phyloP scores from a whole-genome alignment of 768 basidiomycete species.

The Boletus subparvulus region DNA sequence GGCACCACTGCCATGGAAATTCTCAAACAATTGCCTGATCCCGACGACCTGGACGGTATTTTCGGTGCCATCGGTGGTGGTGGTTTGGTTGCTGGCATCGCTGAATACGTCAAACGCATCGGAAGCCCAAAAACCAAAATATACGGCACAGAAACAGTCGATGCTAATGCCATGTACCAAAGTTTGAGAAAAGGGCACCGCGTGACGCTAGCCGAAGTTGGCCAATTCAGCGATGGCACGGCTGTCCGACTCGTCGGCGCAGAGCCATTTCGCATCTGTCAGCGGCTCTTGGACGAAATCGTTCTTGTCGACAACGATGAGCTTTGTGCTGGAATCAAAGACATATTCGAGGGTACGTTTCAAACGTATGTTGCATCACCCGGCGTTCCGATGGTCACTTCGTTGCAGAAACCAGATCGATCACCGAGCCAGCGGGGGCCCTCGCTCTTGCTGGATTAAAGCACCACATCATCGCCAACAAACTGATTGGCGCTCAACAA shows the following conservation, averaged over 20 bases:
- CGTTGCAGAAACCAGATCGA: conserved; percentile 76
- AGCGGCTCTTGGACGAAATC: conserved; percentile 77
- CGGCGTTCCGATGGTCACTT: background rate
- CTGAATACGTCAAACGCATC: conserved; percentile 90
- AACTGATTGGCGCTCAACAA: conserved; percentile 79
- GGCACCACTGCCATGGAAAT: conserved; percentile 96
- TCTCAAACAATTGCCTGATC: conserved; percentile 78
- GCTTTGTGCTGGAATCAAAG: conserved; percentile 97
- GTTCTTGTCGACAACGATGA: conserved; percentile 92
- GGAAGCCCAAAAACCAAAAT: conserved; percentile 81
- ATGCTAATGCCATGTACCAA: conserved; percentile 90
- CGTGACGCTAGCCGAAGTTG: conserved; percentile 83
- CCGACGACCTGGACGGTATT: conserved; percentile 77
- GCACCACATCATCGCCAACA: conserved; percentile 76
- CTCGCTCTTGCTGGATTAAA: conserved; percentile 91
- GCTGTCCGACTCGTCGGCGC: conserved; percentile 94
- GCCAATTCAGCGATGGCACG: conserved; percentile 96
- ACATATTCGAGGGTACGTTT: conserved; percentile 88
- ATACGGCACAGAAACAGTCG: conserved; percentile 89
- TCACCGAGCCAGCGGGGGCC: conserved; percentile 96
- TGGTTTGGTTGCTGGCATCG: conserved; percentile 87
- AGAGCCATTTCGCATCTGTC: conserved; percentile 92
- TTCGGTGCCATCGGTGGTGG: conserved; percentile 95
- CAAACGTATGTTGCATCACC: background rate
- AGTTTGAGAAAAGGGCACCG: conserved; percentile 82